phyloP scores from a whole-genome alignment of 495 filamentous ascomycete species.

The Trichoderma gamsii region DNA sequence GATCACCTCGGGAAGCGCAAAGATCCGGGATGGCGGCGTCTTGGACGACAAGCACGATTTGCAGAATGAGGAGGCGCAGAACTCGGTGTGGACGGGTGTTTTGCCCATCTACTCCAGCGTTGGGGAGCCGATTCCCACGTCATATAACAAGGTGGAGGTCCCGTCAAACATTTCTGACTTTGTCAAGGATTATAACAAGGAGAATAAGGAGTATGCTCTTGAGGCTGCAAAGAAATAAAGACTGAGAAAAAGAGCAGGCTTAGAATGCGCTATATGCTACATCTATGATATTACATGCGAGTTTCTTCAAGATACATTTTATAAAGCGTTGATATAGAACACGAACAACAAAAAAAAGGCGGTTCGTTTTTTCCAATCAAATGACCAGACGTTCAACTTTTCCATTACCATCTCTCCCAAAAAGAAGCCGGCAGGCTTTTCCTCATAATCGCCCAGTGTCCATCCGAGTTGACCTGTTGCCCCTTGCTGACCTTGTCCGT shows the following conservation, averaged over 20 bases:
- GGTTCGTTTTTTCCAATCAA: not conserved
- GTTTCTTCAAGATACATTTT: not conserved
- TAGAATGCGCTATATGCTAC: not conserved
- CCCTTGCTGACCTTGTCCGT: constrained; percentile 57
- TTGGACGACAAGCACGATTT: constrained; percentile 66
- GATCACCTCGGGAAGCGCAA: constrained; percentile 68
- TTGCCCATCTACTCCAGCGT: constrained; percentile 63
- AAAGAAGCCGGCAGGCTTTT: constrained; percentile 68
- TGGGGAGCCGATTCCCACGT: constrained; percentile 62
- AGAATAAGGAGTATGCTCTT: constrained; percentile 24
- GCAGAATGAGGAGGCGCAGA: constrained; percentile 52
- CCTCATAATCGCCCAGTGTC: constrained; percentile 91
- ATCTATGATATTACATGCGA: not conserved
- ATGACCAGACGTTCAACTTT: not conserved
- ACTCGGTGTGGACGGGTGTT: constrained; percentile 75
- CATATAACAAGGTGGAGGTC: constrained; percentile 53
- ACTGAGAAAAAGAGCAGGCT: not conserved
- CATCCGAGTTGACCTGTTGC: constrained; percentile 67
- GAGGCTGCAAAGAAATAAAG: constrained; percentile 11
- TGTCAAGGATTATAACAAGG: constrained; percentile 38
- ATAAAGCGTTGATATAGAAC: not conserved
- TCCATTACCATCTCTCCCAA: constrained; percentile 82
- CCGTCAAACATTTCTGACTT: constrained; percentile 61
- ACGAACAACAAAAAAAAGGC: not conserved
- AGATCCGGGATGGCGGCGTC: constrained; percentile 64